A percentile compares a stretch with the other conserved stretches of the same genome.
Conservation (phyloP, 371 early-diverging fungal genomes). For the Lichtheimia hyalospora region DNA sequence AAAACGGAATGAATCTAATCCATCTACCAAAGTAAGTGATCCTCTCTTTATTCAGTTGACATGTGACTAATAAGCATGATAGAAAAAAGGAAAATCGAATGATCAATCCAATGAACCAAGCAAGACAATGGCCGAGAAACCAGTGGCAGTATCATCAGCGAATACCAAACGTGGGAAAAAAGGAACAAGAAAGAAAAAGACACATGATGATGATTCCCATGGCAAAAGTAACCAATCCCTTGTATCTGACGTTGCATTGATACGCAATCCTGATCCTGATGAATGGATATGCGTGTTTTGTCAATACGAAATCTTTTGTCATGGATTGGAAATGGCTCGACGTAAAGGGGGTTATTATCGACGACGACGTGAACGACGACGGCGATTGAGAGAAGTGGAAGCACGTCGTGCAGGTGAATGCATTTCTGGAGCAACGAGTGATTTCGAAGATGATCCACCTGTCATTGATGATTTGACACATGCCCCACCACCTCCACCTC, state of each 20-base stretch:
- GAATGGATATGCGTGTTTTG: slow-evolving; percentile 52
- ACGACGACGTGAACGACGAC: slow-evolving; percentile 24
- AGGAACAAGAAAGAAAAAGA: slow-evolving; percentile 2
- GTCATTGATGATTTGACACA: neutral
- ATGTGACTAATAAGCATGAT: neutral
- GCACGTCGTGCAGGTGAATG: slow-evolving; percentile 18
- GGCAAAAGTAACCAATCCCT: neutral
- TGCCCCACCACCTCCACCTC: neutral
- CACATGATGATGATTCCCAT: neutral
- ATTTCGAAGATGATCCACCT: slow-evolving; percentile 11
- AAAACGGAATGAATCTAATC: neutral
- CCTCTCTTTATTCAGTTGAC: too few relatives aligned
- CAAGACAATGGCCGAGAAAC: neutral
- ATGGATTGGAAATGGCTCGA: slow-evolving; percentile 28
- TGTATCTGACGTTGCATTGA: slow-evolving; percentile 11
- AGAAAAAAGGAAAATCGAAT: slow-evolving; percentile 1
- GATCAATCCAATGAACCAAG: neutral
- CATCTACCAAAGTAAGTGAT: neutral
- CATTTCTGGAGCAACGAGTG: slow-evolving; percentile 8
- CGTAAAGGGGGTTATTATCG: slow-evolving; percentile 37
- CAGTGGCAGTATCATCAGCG: neutral
- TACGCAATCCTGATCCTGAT: slow-evolving; percentile 31
- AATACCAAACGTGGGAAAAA: slow-evolving; percentile 5
- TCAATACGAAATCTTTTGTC: slow-evolving; percentile 38
- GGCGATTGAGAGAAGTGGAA: slow-evolving; percentile 27